phyloP scores from a whole-genome alignment of 2,329 filamentous ascomycete genomes.

The Trichophyton benhamiae region DNA sequence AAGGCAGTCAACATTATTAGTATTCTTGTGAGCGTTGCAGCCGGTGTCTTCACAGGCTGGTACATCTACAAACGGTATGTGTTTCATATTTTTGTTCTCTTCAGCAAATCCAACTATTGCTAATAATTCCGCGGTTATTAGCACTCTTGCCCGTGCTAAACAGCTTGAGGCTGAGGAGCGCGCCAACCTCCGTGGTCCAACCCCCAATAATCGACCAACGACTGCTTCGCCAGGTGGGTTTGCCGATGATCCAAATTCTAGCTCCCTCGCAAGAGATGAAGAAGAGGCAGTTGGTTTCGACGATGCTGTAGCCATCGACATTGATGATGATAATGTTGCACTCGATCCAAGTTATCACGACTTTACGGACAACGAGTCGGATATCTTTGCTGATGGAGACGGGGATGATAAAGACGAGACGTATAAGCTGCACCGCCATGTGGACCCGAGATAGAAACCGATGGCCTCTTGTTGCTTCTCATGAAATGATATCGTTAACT shows the following conservation, averaged over 20 bases:
- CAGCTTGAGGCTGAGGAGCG: conserved; percentile 39
- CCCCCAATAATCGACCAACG: conserved; percentile 16
- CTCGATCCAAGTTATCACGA: conserved; percentile 34
- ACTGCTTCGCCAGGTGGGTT: conserved; percentile 16
- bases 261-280: conserved; percentile 33
- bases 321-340: conserved; percentile 36
- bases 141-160: conserved; percentile 37
- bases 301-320: conserved; percentile 29
- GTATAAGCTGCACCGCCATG: conserved; percentile 31
- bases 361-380: conserved; percentile 42
- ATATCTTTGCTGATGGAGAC: conserved; percentile 34
- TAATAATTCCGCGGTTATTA: conserved; percentile 12
- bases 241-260: conserved; percentile 29
- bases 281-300: conserved; percentile 34
- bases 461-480: background rate
- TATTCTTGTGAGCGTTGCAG: conserved; percentile 57
- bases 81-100: background rate
- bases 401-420: conserved; percentile 24
- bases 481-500: background rate
- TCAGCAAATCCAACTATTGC: background rate
- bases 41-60: conserved; percentile 66
- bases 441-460: conserved; percentile 13
- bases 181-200: conserved; percentile 26
- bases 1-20: conserved; percentile 73
- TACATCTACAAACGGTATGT: conserved; percentile 63